Evolutionary conservation across 2,329 filamentous ascomycete genomes (phyloP), one percentile per base, ranked within the genome.

Genomic region (Clarireedia homoeocarpa): DNA sequence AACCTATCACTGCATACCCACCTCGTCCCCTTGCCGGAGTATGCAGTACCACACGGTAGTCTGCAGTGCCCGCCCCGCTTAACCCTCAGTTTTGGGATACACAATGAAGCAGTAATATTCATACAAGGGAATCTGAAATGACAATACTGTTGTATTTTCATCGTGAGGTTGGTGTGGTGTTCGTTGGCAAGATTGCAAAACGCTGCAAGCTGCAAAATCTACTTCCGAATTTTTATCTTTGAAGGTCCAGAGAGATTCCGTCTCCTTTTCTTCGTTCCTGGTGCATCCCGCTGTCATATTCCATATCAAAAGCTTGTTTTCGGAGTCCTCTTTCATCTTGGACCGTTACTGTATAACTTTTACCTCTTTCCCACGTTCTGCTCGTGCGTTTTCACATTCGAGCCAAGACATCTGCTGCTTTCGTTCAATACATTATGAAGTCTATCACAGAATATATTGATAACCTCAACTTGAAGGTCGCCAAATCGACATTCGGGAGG

Each of bases 401-500:
- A 26, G 39, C 47, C 15, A 45, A 27, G 12, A 51, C 14, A 12
- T 5, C 6, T 17, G 10, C 9, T 15, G 7, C 7, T 17, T 23
- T 36, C 27, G 27, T 30, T 30, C 48, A 34, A 30, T 39, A 27
- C 27, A 51, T 38, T 46, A 55, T 55, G 48, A 34, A 51, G 12
- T 56, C 48, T 30, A 52, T 56, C 48, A 56, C 20, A 49, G 38
- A 36, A 23, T 44, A 36, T 20, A 49, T 56, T 34, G 39, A 36
- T 38, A 50, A 55, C 73, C 51, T 71, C 17, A 71, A 76, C 48
- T 61, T 61, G 42, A 70, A 67, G 53, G 59, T 75, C 34, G 73
- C 72, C 39, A 66, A 66, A 9, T 77, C 76, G 0, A 71, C 70
- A 6, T 70, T 86, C 61, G 84, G 84, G 23, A 75, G 74, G 49